These are phyloP conservation scores for Erodium texanum DNA, from an alignment of 441 rosid genomes.

Conservation along the genomic window DNA sequence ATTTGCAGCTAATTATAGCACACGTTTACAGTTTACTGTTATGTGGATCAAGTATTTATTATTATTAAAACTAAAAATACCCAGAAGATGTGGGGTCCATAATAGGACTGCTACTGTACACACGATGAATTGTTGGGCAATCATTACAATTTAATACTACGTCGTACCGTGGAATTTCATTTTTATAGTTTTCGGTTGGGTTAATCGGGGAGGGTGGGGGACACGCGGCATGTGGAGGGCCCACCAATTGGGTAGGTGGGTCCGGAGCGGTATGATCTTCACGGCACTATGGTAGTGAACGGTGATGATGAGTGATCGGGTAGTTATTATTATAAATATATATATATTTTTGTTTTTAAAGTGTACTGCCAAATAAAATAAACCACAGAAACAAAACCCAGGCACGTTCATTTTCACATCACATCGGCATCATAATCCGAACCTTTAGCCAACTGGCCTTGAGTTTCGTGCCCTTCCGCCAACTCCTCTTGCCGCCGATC, in stretches of 20 bases:
- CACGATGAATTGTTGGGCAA: neutral
- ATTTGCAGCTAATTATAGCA: too few relatives aligned
- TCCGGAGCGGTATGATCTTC: neutral
- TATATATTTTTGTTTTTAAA: neutral
- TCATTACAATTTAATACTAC: neutral
- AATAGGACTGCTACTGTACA: too few relatives aligned
- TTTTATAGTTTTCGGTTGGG: neutral
- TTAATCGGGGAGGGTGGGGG: neutral
- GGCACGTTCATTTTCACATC: slow-evolving; percentile 27
- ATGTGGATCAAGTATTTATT: too few relatives aligned
- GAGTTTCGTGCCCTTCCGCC: neutral
- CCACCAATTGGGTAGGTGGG: neutral
- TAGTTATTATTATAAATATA: neutral
- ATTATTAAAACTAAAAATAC: too few relatives aligned
- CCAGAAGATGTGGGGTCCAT: too few relatives aligned
- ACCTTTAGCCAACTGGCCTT: neutral
- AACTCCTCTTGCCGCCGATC: neutral
- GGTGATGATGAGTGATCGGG: neutral
- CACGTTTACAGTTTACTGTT: too few relatives aligned
- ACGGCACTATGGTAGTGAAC: neutral
- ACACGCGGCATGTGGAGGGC: neutral
- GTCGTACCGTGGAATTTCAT: neutral
- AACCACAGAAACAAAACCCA: slow-evolving; percentile 8
- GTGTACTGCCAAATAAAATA: neutral
- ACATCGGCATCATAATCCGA: slow-evolving; percentile 17